Evolutionary conservation across 345 rosid species (phyloP), one percentile per base, ranked within the genome.

Genomic region (Syzygium aqueum): DNA sequence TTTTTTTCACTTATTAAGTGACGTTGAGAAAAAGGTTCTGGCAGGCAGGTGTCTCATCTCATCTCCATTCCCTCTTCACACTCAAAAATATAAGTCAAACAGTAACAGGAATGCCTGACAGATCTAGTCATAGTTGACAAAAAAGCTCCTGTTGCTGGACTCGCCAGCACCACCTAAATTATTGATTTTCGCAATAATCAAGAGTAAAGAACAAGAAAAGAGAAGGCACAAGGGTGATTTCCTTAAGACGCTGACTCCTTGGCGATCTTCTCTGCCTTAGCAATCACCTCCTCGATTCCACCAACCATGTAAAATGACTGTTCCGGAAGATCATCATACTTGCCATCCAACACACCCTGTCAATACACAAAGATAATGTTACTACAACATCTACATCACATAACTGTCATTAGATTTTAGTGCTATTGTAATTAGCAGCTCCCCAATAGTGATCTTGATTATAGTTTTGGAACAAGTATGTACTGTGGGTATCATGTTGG

Each of bases 231-330:
- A 61, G 84, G 40, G 12, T 73, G 51, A 85, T 53, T 53, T 84
- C 49, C 27, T 89, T 92, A 93, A 53, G 94, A 91, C 49, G 94
- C 91, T 9, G 92, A 85, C 73, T 97, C 98, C 94, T 89, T 94
- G 83, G 98, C 91, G 78, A 97, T 97, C 95, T 94, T 94, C 59
- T 94, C 97, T 1, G 96, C 98, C 93, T 96, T 96, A 28, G 98
- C 95, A 88, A 96, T 90, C 37, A 96, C 98, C 84, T 96, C 98
- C 5, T 96, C 97, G 16, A 96, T 95, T 77, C 98, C 98, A 78
- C 97, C 98, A 85, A 95, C 95, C 98, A 95, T 94, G 90, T 95
- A 95, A 88, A 95, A 95, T 10, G 98, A 94, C 88, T 95, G 98
- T 65, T 96, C 96, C 8, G 98, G 51, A 57, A 96, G 97, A 88